Evolutionary conservation across 805 yeast species (phyloP), one percentile per base, ranked within the genome.

Genomic region (Schwanniomyces vanrijiae): DNA sequence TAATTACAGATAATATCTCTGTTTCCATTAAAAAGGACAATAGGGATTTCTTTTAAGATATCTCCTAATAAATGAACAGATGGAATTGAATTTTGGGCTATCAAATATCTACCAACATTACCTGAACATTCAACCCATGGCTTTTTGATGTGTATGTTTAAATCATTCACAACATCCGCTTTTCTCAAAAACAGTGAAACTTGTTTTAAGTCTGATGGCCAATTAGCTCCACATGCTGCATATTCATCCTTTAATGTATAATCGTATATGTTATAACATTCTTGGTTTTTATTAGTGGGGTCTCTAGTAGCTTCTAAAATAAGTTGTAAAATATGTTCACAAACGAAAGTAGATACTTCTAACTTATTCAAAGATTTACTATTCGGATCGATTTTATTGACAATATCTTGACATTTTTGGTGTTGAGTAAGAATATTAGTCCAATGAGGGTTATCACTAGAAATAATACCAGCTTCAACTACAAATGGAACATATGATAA

Each of bases 221-320:
- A 94, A 63, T 86, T 85, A 80, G 81, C 75, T 5, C 98, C 98
- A 68, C 99, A 94, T 0, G 86, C 68, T 0, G 98, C 97, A 56
- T 75, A 89, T 0, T 82, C 66, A 61, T 90, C 97, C 31, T 68
- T 72, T 44, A 86, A 68, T 31, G 86, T 77, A 46, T 81, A 80
- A 62, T 94, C 96, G 62, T 94, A 92, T 78, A 90, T 82, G 66
- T 94, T 94, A 57, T 80, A 55, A 62, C 99, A 92, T 47, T 72
- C 78, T 47, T 72, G 77, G 58, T 75, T 65, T 53, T 73, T 54
- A n/a, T 58, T 47, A 26, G 71, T 59, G 8, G 59, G 62, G 43
- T 68, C 69, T 16, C 49, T 45, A 0, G 80, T 67, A 18, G 55
- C 59, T 2, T 37, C 34, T 46, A 80, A 63, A 19, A 82, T 55